Evolutionary conservation across 345 rosid genomes (phyloP), one percentile per base, ranked within the genome.

Genomic region (Salix suchowensis): DNA sequence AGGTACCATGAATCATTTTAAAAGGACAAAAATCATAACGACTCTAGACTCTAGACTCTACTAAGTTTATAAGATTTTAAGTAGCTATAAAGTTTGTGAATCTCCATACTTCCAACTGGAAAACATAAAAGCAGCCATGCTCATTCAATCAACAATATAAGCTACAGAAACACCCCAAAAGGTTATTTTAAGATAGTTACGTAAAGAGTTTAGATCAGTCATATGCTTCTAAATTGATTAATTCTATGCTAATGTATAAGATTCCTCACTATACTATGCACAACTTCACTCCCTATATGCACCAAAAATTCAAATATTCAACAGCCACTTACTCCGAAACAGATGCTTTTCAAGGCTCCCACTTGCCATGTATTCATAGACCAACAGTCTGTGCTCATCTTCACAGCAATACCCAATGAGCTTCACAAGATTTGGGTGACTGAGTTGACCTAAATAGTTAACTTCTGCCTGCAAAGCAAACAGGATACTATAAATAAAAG

Each of bases 351-450:
- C 98, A 10, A 96, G 86, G 86, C 98, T 94, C 58, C 98, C 99
- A 83, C 89, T 79, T 0, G 93, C 92, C 97, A 96, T 89, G 85
- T 92, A 94, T 80, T 96, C 99, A 78, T 96, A 96, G 61, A 94
- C 94, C 78, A 96, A 85, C 64, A 94, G 78, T 73, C 98, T 89
- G 73, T 94, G 98, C 65, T 91, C 97, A 83, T 90, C 98, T 85
- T 96, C 99, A 75, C 99, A 96, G 82, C 99, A 96, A 76, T 92
- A 92, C 13, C 99, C 99, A 87, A 94, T 92, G 67, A 96, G 99
- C 86, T 91, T 96, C 70, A 94, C 99, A 85, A 96, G 93, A 86
- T 94, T 94, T 19, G 90, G 82, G 81, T 96, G 97, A 82, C 95
- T 89, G 21, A 96, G 90, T 80, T 91, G 97, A 74, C 98, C 99